Conservation (phyloP, 2,329 filamentous ascomycete genomes). For the Venturia oleaginea region DNA sequence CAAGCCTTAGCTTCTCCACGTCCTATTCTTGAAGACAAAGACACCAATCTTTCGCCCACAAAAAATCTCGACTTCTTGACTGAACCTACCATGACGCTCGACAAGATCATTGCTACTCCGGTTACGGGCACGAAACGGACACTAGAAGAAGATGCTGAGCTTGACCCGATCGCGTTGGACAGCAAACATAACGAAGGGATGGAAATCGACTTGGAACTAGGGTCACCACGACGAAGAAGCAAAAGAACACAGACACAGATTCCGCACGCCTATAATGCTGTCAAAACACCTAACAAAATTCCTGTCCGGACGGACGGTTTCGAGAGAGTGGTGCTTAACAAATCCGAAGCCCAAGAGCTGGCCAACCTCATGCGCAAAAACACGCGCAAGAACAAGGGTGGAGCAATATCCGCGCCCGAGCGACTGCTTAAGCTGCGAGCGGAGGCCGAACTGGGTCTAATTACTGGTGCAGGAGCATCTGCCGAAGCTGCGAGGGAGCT, state of each 20-base stretch:
- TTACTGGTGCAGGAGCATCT: not conserved
- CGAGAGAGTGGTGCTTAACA: conserved; percentile 33
- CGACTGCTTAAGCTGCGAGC: conserved; percentile 34
- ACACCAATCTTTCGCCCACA: conserved; percentile 37
- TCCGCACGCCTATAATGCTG: conserved; percentile 6
- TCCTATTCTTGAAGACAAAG: conserved; percentile 36
- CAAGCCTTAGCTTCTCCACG: conserved; percentile 38
- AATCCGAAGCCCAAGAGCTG: conserved; percentile 40
- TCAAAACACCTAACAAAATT: conserved; percentile 31
- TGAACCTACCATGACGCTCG: conserved; percentile 3
- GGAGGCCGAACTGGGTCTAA: conserved; percentile 19
- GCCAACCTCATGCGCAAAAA: conserved; percentile 37
- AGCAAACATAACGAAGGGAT: not conserved
- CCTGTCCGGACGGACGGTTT: conserved; percentile 35
- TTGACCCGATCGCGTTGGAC: conserved; percentile 2
- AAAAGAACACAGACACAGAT: conserved; percentile 14
- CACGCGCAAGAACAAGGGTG: conserved; percentile 42
- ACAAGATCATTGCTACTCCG: not conserved
- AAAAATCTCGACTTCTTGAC: conserved; percentile 4
- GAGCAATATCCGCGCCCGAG: conserved; percentile 31
- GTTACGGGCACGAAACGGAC: not conserved
- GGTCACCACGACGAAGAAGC: conserved; percentile 16
- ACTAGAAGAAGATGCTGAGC: not conserved
- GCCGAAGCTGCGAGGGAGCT: not conserved
- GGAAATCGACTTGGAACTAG: conserved; percentile 1